Conservation (phyloP, 2,329 filamentous ascomycete species). For the Sclerotinia minor region DNA sequence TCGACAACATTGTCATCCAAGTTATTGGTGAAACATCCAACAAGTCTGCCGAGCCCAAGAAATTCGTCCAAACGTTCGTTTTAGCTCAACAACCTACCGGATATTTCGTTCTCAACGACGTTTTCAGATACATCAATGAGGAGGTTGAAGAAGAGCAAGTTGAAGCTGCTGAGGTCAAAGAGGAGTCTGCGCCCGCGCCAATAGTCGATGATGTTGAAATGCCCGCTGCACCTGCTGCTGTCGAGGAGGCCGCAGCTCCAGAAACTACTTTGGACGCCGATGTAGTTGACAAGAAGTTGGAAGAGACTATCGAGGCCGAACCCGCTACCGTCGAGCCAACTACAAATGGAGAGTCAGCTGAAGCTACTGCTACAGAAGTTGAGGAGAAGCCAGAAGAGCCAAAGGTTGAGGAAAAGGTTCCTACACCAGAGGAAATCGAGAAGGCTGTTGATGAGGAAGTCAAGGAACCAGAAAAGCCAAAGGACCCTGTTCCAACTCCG, state of each 20-base stretch:
- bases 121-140: slow-evolving; percentile 89
- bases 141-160: slow-evolving; percentile 72
- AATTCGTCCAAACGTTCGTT: slow-evolving; percentile 97
- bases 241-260: slow-evolving; percentile 40
- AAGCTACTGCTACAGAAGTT: slow-evolving; percentile 38
- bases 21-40: slow-evolving; percentile 98
- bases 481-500: slow-evolving; percentile 59
- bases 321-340: slow-evolving; percentile 43
- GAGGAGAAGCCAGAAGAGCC: slow-evolving; percentile 41
- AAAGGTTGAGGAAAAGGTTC: slow-evolving; percentile 40
- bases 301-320: slow-evolving; percentile 55
- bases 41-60: slow-evolving; percentile 85
- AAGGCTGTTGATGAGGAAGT: slow-evolving; percentile 57
- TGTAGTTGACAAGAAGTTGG: slow-evolving; percentile 73
- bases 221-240: slow-evolving; percentile 40
- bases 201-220: slow-evolving; percentile 41
- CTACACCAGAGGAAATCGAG: slow-evolving; percentile 51
- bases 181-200: slow-evolving; percentile 35
- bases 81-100: slow-evolving; percentile 94
- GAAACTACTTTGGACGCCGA: slow-evolving; percentile 46
- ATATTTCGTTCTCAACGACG: slow-evolving; percentile 98
- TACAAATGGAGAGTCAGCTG: slow-evolving; percentile 48
- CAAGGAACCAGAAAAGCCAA: slow-evolving; percentile 65
- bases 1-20: slow-evolving; percentile 92
- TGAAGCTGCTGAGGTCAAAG: slow-evolving; percentile 44